These are phyloP conservation scores for Fusarium musae DNA, from an alignment of 2,329 filamentous ascomycete genomes.

Conservation along the genomic window DNA sequence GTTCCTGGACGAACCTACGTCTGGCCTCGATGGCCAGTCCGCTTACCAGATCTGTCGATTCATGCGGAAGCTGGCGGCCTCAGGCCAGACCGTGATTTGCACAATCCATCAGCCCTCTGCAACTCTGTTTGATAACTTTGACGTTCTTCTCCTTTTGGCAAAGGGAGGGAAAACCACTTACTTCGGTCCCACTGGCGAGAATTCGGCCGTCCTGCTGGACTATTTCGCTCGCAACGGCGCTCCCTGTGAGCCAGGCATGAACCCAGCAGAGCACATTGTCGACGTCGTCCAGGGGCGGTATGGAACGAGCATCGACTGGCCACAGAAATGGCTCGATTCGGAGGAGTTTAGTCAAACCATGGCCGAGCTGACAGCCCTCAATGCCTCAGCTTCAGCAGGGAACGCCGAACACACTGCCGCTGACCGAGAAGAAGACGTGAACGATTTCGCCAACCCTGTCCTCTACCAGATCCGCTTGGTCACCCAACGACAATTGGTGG, in stretches of 20 bases:
- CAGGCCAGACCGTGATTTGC: slow-evolving; percentile 72
- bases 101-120: slow-evolving; percentile 78
- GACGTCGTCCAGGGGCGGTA: slow-evolving; percentile 62
- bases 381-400: no score
- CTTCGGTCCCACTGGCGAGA: slow-evolving; percentile 71
- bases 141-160: slow-evolving; percentile 70
- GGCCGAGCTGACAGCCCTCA: no score
- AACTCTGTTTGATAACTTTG: slow-evolving; percentile 70
- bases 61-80: slow-evolving; percentile 71
- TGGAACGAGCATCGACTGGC: slow-evolving; percentile 66
- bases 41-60: slow-evolving; percentile 74
- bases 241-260: slow-evolving; percentile 67
- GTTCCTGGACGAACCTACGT: slow-evolving; percentile 72
- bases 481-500: neutral
- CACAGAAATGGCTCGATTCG: slow-evolving; percentile 39
- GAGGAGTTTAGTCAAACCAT: no score
- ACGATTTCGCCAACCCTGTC: neutral
- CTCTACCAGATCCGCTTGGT: neutral
- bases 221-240: slow-evolving; percentile 77
- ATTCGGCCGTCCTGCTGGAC: slow-evolving; percentile 60
- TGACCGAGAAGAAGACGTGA: neutral
- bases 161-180: slow-evolving; percentile 73
- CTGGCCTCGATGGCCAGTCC: slow-evolving; percentile 74
- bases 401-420: neutral
- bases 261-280: slow-evolving; percentile 82